Base-by-base conservation (phyloP, 352 stramenopile genomes). In the Pythium plurisporium region DNA sequence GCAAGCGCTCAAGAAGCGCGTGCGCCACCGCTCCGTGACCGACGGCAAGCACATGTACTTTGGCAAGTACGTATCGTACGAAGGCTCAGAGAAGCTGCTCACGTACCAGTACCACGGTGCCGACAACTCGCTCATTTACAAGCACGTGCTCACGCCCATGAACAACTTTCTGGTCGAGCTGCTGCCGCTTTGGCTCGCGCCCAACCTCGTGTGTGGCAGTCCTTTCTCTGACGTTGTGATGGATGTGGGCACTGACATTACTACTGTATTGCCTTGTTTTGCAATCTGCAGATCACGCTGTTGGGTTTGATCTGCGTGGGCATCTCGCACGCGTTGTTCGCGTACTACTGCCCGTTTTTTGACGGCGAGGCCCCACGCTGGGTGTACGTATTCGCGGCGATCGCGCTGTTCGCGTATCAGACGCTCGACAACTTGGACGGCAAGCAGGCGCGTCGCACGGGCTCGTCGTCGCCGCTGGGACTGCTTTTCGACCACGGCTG, bases 101-200 rank as follows among this genome's bases (percentile, higher is more conserved):
- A 90, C 82, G 37, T 94, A 94, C 70, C 72, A 91, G 65, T 94
- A 94, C 69, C 83, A 94, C 52, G 84, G 84, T 43, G 63, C 75
- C 23, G 84, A 94, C 73, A 86, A 94, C 62, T 94, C 84, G 68
- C 72, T 91, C 55, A 81, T 94, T 57, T 94, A 92, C 72, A 90
- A 92, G 63, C 73, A 91, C 52, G 69, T 94, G 50, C 76, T 94
- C 45, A 92, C 79, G 57, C 84, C 82, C 41, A 92, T 92, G 84
- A 92, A 94, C 65, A 83, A 94, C 60, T 81, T 73, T 25, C 65
- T 94, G 15, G 75, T 92, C 49, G 72, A 90, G 59, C 63, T 84
- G 22, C 51, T 94, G 51, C 84, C 84, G 17, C 57, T 89, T 15
- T 94, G 84, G 84, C 65, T 94, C 40, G 84, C 84, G 17, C 84